Evolutionary conservation across 805 yeast species (phyloP).

Genomic region (Candida golubevii): DNA sequence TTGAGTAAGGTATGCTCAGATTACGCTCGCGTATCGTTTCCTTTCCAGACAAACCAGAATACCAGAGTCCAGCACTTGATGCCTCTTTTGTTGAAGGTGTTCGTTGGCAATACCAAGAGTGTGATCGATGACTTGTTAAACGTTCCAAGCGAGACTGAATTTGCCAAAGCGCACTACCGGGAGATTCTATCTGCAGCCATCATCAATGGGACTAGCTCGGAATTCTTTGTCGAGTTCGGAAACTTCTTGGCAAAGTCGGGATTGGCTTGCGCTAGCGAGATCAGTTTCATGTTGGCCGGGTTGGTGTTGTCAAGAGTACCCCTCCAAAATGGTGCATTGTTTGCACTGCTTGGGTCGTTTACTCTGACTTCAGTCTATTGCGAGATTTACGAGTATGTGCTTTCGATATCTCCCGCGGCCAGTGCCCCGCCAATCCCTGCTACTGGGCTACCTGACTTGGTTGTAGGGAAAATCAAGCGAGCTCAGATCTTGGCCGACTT

Average conservation of each 20-base stretch:
- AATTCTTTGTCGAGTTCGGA: constrained; percentile 51
- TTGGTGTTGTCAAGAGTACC: constrained; percentile 34
- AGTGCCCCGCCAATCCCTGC: constrained; percentile 26
- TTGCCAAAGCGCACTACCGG: constrained; percentile 52
- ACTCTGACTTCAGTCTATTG: constrained; percentile 42
- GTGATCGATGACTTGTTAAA: constrained; percentile 48
- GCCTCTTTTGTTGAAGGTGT: constrained; percentile 59
- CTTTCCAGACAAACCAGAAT: constrained; percentile 38
- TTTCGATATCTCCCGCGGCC: constrained; percentile 18
- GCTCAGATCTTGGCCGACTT: constrained; percentile 67
- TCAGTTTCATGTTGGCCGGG: constrained; percentile 46
- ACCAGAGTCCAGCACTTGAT: constrained; percentile 37
- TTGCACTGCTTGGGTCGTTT: constrained; percentile 38
- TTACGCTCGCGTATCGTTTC: constrained; percentile 46
- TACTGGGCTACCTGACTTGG: constrained; percentile 47
- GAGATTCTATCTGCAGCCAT: constrained; percentile 40
- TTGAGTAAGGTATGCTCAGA: constrained; percentile 57
- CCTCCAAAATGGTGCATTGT: constrained; percentile 27
- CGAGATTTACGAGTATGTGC: constrained; percentile 64
- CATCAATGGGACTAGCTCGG: constrained; percentile 29
- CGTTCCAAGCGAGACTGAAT: constrained; percentile 39
- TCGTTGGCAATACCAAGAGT: constrained; percentile 55
- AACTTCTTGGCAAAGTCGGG: constrained; percentile 34
- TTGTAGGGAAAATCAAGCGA: constrained; percentile 60
- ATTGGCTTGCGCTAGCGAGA: constrained; percentile 37